Conservation (phyloP, 228 moss, liverwort and hornwort species). For the Sphagnum fallax region DNA sequence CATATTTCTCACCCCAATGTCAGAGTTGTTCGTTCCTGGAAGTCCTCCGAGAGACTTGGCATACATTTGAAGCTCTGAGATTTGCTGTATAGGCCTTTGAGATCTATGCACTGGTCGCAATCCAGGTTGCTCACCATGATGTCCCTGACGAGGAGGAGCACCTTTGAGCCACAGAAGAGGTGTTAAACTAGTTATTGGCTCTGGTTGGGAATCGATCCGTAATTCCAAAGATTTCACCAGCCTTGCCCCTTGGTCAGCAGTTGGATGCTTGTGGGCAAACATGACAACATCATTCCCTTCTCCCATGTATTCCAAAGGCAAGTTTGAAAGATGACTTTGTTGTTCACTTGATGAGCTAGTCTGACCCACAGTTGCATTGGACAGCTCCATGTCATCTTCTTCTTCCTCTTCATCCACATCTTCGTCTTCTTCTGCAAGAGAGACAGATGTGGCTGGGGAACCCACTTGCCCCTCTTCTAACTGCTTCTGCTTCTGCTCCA, state of each 20-base stretch:
- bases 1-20: background rate
- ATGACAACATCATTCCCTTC: constrained; percentile 91
- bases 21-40: background rate
- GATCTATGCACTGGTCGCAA: constrained; percentile 58
- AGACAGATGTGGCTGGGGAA: constrained; percentile 13
- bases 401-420: constrained; percentile 51
- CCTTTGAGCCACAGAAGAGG: constrained; percentile 67
- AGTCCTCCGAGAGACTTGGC: background rate
- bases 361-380: constrained; percentile 25
- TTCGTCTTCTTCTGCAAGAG: constrained; percentile 39
- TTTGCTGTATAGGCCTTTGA: constrained; percentile 29
- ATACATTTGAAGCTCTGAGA: constrained; percentile 10
- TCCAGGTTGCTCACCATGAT: constrained; percentile 43
- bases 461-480: constrained; percentile 28
- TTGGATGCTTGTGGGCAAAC: constrained; percentile 86
- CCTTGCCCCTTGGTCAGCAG: constrained; percentile 86
- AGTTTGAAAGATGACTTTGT: constrained; percentile 27
- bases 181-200: constrained; percentile 38
- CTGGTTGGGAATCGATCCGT: constrained; percentile 13
- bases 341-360: constrained; percentile 55
- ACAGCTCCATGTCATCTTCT: constrained; percentile 38
- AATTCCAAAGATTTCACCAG: constrained; percentile 56
- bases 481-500: constrained; percentile 26
- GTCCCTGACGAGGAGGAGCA: constrained; percentile 50
- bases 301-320: constrained; percentile 50